Percentiles rank a stretch among this genome's conserved stretches.
phyloP scores from a whole-genome alignment of 208 protist species.

The Leishmania guyanensis region DNA sequence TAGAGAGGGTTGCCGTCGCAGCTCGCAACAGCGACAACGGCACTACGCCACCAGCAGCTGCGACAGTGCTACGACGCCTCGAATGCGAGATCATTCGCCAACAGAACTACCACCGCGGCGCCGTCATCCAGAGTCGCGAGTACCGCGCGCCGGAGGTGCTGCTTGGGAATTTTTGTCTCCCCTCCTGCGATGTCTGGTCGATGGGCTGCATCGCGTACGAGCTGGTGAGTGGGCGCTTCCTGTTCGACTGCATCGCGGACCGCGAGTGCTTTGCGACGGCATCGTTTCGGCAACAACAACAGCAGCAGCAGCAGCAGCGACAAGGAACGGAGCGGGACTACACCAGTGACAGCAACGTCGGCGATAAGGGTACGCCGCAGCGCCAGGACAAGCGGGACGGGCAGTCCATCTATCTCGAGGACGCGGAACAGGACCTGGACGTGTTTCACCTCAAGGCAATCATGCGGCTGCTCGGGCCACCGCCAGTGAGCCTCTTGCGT shows the following conservation, averaged over 20 bases:
- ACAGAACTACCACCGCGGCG: conserved; percentile 46
- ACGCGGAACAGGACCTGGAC: conserved; percentile 53
- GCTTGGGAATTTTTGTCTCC: conserved; percentile 59
- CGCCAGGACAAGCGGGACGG: conserved; percentile 23
- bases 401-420: conserved; percentile 32
- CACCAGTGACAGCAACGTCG: not conserved
- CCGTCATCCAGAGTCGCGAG: conserved; percentile 71
- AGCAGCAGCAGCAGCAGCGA: no score
- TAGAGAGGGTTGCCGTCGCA: not conserved
- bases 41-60: not conserved
- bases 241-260: conserved; percentile 40
- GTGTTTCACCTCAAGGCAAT: conserved; percentile 56
- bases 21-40: not conserved
- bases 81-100: conserved; percentile 45
- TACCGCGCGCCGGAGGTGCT: conserved; percentile 83
- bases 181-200: conserved; percentile 78
- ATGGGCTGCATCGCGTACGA: conserved; percentile 84
- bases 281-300: not conserved
- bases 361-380: conserved; percentile 3
- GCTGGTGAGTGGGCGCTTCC: conserved; percentile 63
- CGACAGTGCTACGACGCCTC: conserved; percentile 19
- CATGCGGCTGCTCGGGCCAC: conserved; percentile 59
- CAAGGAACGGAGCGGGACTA: not conserved
- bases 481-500: conserved; percentile 37
- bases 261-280: conserved; percentile 15